A percentile compares a stretch with the other conserved stretches of the same genome.
Conservation (phyloP, 1,139 yeast species). For the Hemisphaericaspora lyxosophila region DNA sequence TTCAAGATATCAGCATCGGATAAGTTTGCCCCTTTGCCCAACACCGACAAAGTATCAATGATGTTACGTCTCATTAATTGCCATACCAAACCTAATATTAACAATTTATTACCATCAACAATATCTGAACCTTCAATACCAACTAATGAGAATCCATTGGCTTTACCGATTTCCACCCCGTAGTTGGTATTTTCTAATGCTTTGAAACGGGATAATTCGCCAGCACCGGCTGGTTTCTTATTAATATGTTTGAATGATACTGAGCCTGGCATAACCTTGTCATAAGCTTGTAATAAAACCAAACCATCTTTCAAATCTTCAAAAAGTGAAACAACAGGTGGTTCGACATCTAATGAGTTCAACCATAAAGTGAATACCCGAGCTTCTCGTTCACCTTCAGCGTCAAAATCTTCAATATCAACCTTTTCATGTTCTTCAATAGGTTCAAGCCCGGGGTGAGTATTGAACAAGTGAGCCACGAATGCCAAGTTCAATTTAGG, state of each 20-base stretch:
- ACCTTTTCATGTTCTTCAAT: slow-evolving; percentile 87
- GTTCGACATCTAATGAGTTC: slow-evolving; percentile 93
- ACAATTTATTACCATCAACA: slow-evolving; percentile 86
- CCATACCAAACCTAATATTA: slow-evolving; percentile 97
- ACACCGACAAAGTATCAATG: slow-evolving; percentile 71
- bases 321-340: slow-evolving; percentile 85
- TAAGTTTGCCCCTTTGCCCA: slow-evolving; percentile 63
- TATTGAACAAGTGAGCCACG: slow-evolving; percentile 94
- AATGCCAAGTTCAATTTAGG: slow-evolving; percentile 95
- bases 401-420: slow-evolving; percentile 93
- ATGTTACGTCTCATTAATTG: slow-evolving; percentile 97
- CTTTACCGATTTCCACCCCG: slow-evolving; percentile 93
- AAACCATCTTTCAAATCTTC: slow-evolving; percentile 96
- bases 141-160: slow-evolving; percentile 86
- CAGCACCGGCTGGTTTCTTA: slow-evolving; percentile 71
- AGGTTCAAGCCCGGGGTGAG: slow-evolving; percentile 95
- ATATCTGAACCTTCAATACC: slow-evolving; percentile 99
- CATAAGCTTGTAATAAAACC: slow-evolving; percentile 86
- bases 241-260: slow-evolving; percentile 81
- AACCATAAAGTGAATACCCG: slow-evolving; percentile 97
- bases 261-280: slow-evolving; percentile 91
- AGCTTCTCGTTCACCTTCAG: slow-evolving; percentile 99
- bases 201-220: slow-evolving; percentile 82
- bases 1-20: slow-evolving; percentile 82
- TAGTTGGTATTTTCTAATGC: slow-evolving; percentile 95